Base-by-base conservation (phyloP, 2,329 filamentous ascomycete species). In the Diaporthe vaccinii region DNA sequence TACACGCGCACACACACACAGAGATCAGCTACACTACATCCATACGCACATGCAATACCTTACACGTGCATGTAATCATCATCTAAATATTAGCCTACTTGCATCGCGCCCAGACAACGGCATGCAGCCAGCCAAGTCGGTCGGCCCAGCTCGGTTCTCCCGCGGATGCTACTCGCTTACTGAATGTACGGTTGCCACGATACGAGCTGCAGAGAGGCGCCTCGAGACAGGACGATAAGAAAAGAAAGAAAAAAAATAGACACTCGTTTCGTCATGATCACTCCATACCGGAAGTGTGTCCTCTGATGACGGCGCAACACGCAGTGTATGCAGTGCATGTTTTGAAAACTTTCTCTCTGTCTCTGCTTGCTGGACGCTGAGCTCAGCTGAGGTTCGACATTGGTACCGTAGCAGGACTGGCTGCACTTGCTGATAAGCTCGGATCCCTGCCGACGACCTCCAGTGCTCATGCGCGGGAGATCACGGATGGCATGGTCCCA, bases 361-460 rank as follows among this genome's bases (percentile, higher is more conserved):
- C 61, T 49, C 61, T 22, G 61, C 20, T 34, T 58, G 20, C 20
- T 22, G 20, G 17, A 9, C 31, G 59, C 59, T 65, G 59, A 65
- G 59, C 61, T 67, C 41, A 67, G 61, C 61, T 67, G 58, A 62
- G 58, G 12, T 62, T 34, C 31, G 57, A 59, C 31, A 39, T 12
- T 14, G 22, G 22, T 25, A 17, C 53, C 17, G 14, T 51, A 34
- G 12, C 31, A 36, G 20, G 25, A 31, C 59, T 62, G 36, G 20
- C 59, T 4, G 36, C 2, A 12, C 3, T 34, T n/a, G 31, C 28
- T 58, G 58, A 53, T 58, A 55, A 46, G 51, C 72, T 75, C 72
- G 75, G 72, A 71, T 75, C 73, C 75, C 72, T 75, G 58, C 73
- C 72, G 75, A 75, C 57, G 31, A 68, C 14, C 59, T 51, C 41